These are phyloP conservation scores for Mercurialis annua DNA, from an alignment of 345 rosid species.

Conservation along the genomic window DNA sequence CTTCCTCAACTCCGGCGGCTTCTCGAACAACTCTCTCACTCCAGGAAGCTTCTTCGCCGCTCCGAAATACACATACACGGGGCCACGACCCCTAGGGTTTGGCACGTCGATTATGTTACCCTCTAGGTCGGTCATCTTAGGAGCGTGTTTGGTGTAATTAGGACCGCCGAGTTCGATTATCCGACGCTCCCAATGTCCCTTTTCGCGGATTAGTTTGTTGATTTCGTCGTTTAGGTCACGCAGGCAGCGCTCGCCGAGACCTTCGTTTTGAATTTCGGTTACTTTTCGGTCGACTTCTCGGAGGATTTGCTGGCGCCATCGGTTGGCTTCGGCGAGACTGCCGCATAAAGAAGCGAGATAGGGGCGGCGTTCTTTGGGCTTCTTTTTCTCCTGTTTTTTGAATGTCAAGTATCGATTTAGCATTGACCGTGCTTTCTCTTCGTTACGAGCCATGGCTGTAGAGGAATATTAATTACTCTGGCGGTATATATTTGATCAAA, in stretches of 20 bases:
- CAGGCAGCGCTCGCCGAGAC: constrained; percentile 85
- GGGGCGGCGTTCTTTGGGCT: constrained; percentile 88
- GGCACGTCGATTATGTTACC: constrained; percentile 92
- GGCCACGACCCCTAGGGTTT: constrained; percentile 92
- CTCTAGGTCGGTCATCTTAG: constrained; percentile 88
- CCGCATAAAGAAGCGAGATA: constrained; percentile 88
- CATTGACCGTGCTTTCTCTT: constrained; percentile 98
- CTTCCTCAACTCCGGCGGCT: constrained; percentile 88
- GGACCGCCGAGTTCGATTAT: constrained; percentile 84
- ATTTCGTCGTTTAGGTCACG: constrained; percentile 92
- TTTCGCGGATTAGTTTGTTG: constrained; percentile 88
- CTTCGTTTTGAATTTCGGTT: constrained; percentile 92
- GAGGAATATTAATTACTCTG: too few relatives aligned
- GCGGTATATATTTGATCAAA: too few relatives aligned
- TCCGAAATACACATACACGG: constrained; percentile 89
- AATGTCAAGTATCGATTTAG: constrained; percentile 73
- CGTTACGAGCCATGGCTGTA: constrained; percentile 99
- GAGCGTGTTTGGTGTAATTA: constrained; percentile 54
- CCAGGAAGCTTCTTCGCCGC: constrained; percentile 94
- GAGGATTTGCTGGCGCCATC: constrained; percentile 91
- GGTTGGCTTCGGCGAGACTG: constrained; percentile 85
- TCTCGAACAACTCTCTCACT: constrained; percentile 81
- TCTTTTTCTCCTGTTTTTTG: constrained; percentile 81
- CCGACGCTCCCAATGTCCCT: constrained; percentile 83
- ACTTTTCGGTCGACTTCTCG: constrained; percentile 89